Evolutionary conservation across 2,329 filamentous ascomycete genomes (phyloP).

Genomic region (Diaporthe aspalathi): DNA sequence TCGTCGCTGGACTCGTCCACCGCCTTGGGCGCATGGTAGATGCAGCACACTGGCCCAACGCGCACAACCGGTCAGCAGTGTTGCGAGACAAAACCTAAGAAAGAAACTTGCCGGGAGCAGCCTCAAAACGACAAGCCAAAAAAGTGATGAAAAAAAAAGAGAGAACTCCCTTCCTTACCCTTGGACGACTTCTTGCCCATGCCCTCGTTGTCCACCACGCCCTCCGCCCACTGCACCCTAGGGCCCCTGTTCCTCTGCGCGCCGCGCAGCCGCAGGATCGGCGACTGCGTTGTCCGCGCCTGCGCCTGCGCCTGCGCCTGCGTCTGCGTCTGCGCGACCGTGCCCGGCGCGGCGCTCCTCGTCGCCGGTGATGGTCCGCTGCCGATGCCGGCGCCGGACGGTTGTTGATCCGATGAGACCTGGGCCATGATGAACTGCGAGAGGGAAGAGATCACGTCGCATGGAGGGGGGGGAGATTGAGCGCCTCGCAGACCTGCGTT

Average conservation of each 20-base stretch:
- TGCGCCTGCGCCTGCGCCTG: slow-evolving; percentile 32
- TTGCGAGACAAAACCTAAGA: neutral
- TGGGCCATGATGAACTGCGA: slow-evolving; percentile 4
- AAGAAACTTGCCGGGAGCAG: too few relatives aligned
- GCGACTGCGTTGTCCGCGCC: slow-evolving; percentile 47
- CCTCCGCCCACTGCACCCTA: slow-evolving; percentile 90
- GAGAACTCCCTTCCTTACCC: slow-evolving; percentile 61
- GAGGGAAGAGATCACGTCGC: neutral
- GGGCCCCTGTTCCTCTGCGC: slow-evolving; percentile 59
- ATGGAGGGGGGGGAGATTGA: neutral
- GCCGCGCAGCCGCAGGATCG: slow-evolving; percentile 65
- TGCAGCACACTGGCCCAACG: slow-evolving; percentile 86
- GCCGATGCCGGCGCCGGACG: slow-evolving; percentile 32
- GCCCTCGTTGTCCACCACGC: slow-evolving; percentile 95
- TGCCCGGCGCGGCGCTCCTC: slow-evolving; percentile 34
- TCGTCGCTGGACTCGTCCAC: slow-evolving; percentile 86
- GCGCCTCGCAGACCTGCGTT: too few relatives aligned
- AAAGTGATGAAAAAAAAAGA: too few relatives aligned
- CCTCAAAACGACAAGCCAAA: too few relatives aligned
- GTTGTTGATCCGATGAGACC: slow-evolving; percentile 7
- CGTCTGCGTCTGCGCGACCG: slow-evolving; percentile 32
- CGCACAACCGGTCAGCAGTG: neutral
- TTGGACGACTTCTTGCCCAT: slow-evolving; percentile 95
- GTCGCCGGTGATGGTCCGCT: slow-evolving; percentile 10
- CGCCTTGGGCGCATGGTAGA: slow-evolving; percentile 88